Conservation (phyloP, 306 rosid genomes). For the Lupinus albus region DNA sequence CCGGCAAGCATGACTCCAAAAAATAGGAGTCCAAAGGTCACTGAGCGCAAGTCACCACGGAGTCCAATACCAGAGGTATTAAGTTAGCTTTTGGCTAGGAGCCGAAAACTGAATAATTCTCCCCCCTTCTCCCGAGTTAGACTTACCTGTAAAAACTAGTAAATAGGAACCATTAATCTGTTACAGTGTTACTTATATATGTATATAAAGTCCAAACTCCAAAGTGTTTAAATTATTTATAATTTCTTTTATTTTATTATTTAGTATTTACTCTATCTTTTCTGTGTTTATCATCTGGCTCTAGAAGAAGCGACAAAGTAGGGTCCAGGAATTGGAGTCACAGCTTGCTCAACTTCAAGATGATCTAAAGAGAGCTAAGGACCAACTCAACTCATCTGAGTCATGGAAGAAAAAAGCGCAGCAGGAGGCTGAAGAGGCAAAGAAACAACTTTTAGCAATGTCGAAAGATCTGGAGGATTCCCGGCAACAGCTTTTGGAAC, state of each 20-base stretch:
- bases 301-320: constrained; percentile 64
- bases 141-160: neutral
- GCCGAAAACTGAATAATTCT: neutral
- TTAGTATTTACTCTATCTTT: neutral
- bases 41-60: constrained; percentile 62
- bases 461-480: constrained; percentile 73
- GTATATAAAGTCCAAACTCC: neutral
- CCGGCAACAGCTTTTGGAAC: constrained; percentile 65
- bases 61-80: constrained; percentile 72
- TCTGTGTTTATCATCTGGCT: constrained; percentile 32
- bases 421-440: constrained; percentile 80
- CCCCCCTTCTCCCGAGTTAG: neutral
- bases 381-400: constrained; percentile 66
- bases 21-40: constrained; percentile 59
- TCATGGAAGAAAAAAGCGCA: constrained; percentile 61
- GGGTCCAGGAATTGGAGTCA: constrained; percentile 70
- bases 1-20: constrained; percentile 60
- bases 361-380: constrained; percentile 69
- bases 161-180: neutral
- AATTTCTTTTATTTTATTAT: neutral
- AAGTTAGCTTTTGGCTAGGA: constrained; percentile 1
- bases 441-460: constrained; percentile 54
- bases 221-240: neutral
- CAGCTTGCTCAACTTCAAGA: constrained; percentile 71
- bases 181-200: constrained; percentile 18